Evolutionary conservation across 345 rosid species (phyloP).

Genomic region (Microcos paniculata): DNA sequence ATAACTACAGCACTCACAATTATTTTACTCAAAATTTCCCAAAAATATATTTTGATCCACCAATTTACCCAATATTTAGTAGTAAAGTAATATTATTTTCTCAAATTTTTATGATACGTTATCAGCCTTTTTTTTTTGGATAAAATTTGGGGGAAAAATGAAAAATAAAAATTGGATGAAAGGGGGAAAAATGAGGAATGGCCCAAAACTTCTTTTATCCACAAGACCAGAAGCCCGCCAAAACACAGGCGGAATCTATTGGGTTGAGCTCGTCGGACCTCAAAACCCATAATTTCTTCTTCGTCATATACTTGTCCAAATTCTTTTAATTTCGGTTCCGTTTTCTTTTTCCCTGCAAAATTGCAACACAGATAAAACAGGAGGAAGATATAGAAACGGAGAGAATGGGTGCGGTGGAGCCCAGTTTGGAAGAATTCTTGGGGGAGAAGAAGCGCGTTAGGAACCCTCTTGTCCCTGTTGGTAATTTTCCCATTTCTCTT

Average conservation of each 20-base stretch:
- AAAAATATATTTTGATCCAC: too few relatives aligned
- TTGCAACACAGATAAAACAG: too few relatives aligned
- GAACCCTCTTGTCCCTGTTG: constrained; percentile 19
- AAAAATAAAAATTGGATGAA: too few relatives aligned
- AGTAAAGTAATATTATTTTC: too few relatives aligned
- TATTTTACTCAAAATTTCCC: too few relatives aligned
- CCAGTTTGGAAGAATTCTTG: constrained; percentile 14
- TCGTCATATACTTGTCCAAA: not conserved
- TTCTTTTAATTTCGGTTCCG: not conserved
- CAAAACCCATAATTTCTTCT: not conserved
- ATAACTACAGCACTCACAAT: too few relatives aligned
- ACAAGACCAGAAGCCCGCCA: too few relatives aligned
- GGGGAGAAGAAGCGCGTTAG: constrained; percentile 20
- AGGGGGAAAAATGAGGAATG: too few relatives aligned
- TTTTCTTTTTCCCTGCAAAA: not conserved
- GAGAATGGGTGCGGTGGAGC: constrained; percentile 7
- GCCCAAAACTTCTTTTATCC: not conserved
- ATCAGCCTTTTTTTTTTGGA: too few relatives aligned
- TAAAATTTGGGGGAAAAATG: too few relatives aligned
- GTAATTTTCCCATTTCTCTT: not conserved
- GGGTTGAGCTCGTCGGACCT: not conserved
- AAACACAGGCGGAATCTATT: not conserved
- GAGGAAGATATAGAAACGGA: not conserved
- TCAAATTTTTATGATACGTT: too few relatives aligned
- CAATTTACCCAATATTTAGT: too few relatives aligned